Percentiles rank a stretch among this genome's conserved stretches.
Conservation (phyloP, 225 moss, liverwort and hornwort genomes). For the Physcomitrellopsis africana region DNA sequence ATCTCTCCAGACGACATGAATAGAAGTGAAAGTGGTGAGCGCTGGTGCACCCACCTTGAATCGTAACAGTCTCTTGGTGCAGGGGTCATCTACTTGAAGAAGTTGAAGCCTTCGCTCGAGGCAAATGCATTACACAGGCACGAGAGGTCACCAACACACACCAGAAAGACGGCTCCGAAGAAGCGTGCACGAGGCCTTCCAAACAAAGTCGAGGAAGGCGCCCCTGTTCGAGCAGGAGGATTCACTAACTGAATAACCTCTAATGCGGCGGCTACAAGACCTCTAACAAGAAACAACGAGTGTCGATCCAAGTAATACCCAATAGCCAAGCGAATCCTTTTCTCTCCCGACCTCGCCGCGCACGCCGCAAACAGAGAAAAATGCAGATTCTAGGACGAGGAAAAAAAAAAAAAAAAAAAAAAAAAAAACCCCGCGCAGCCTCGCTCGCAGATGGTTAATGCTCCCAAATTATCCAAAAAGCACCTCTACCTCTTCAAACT, state of each 20-base stretch:
- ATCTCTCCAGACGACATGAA: not conserved
- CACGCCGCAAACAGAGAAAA: not conserved
- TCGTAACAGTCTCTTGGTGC: conserved; percentile 33
- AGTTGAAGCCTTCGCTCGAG: conserved; percentile 19
- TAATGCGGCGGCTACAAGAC: conserved; percentile 31
- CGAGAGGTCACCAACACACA: conserved; percentile 16
- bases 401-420: conserved; percentile 3
- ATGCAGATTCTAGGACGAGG: conserved; percentile 31
- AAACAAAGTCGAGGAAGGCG: conserved; percentile 40
- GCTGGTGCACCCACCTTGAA: conserved; percentile 34
- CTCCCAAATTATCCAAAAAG: conserved; percentile 20
- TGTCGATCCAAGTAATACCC: conserved; percentile 26
- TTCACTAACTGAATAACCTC: conserved; percentile 27
- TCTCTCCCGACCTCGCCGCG: not conserved
- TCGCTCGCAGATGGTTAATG: not conserved
- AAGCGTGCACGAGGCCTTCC: not conserved
- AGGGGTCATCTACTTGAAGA: conserved; percentile 48
- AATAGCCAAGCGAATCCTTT: conserved; percentile 21
- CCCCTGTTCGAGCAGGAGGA: conserved; percentile 18
- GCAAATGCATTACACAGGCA: conserved; percentile 37
- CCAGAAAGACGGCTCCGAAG: not conserved
- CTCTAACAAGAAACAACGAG: not conserved
- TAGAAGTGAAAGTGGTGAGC: not conserved
- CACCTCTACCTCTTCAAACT: conserved; percentile 5
- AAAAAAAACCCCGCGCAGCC: not conserved